Base-by-base conservation (phyloP, 1,284 basidiomycete species). In the Ceratobasidium sp. region DNA sequence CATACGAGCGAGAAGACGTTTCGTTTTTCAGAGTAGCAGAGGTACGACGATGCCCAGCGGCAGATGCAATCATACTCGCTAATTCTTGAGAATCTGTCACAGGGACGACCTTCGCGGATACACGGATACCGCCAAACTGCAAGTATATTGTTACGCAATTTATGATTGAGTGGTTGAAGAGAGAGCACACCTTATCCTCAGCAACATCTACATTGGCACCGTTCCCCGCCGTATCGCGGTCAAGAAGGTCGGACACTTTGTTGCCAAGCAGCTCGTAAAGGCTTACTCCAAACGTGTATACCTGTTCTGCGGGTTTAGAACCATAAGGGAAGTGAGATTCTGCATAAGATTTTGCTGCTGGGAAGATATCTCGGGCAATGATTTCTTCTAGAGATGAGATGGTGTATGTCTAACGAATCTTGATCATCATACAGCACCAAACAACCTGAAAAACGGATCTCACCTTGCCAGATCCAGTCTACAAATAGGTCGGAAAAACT, bases 1-100 rank as follows among this genome's bases (percentile, higher is more conserved):
- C 58, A 31, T 63, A 73, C 69, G 69, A 73, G 13, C 69, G 69
- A n/a, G 69, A 73, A 11, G 69, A 73, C 7, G 59, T 73, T 53
- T 73, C 69, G 66, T 83, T 83, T 6, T 80, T 77, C 7, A 77
- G 46, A 0, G 82, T 83, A 1, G 81, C 81, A 39, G 77, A 79
- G 14, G 79, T 80, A 31, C 81, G 80, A n/a, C 82, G 79, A 63
- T 82, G 81, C 1, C 58, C 58, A n/a, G 69, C 69, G 24, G 69
- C 69, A 53, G 46, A 39, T 0, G 48, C 46, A 49, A 73, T 61
- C 34, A 73, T 34, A 9, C 34, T 37, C 16, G 58, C 59, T 34
- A 73, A n/a, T 41, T 73, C 27, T 27, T 73, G 13, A 14, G 58
- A n/a, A 39, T 53, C 34, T 37, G 58, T 53, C 2, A 63, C 69